These are phyloP conservation scores for Candida mattraensis DNA, from an alignment of 805 yeast species.

Conservation along the genomic window DNA sequence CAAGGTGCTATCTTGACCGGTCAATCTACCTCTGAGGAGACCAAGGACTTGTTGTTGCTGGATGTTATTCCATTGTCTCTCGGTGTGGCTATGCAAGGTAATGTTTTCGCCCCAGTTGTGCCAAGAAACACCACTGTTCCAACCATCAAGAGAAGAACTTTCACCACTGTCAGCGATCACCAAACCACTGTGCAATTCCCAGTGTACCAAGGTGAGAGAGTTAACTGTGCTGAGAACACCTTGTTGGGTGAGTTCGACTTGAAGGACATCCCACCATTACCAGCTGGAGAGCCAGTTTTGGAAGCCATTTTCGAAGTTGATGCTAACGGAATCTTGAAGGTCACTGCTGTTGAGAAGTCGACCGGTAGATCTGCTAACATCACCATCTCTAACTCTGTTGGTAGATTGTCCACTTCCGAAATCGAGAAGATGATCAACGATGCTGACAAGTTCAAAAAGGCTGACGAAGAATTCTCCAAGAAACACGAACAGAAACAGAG, in stretches of 20 bases:
- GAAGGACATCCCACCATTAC: constrained; percentile 96
- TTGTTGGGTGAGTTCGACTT: constrained; percentile 98
- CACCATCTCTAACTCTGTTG: constrained; percentile 98
- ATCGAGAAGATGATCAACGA: constrained; percentile 98
- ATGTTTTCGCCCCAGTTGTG: constrained; percentile 97
- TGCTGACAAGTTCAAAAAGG: constrained; percentile 98
- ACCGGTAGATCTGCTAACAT: constrained; percentile 98
- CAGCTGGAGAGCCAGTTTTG: constrained; percentile 98
- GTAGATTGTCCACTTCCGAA: constrained; percentile 94
- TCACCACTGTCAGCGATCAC: constrained; percentile 98
- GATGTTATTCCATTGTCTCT: constrained; percentile 98
- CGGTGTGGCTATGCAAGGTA: constrained; percentile 99
- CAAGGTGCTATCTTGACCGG: constrained; percentile 99
- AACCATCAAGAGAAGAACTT: constrained; percentile 97
- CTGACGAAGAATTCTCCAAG: constrained; percentile 98
- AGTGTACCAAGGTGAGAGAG: constrained; percentile 99
- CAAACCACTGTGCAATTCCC: constrained; percentile 99
- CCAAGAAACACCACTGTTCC: constrained; percentile 99
- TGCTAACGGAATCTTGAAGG: constrained; percentile 99
- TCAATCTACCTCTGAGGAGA: constrained; percentile 83
- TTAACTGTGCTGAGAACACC: constrained; percentile 96
- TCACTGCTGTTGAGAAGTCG: constrained; percentile 97
- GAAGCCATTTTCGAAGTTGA: constrained; percentile 99
- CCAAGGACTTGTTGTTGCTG: constrained; percentile 91
- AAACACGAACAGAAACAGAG: constrained; percentile 99